A percentile compares a stretch with the other conserved stretches of the same genome.
These are phyloP conservation scores for Psilocybe tampanensis DNA, from an alignment of 768 basidiomycete genomes.

Conservation along the genomic window DNA sequence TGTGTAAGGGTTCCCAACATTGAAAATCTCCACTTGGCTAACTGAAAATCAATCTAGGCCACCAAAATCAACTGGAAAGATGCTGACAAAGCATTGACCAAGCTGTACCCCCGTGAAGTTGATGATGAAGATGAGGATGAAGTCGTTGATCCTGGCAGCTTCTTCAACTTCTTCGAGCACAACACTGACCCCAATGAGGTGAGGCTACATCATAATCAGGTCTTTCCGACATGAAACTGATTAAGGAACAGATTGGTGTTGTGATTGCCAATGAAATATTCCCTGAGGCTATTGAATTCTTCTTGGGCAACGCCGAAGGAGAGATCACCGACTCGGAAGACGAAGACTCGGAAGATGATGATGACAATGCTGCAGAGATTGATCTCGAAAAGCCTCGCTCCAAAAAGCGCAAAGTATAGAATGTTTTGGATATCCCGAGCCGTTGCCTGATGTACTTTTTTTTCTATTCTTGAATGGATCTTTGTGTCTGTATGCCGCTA, in stretches of 20 bases:
- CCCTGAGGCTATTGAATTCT: slow-evolving; percentile 80
- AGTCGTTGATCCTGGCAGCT: slow-evolving; percentile 71
- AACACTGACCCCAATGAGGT: slow-evolving; percentile 70
- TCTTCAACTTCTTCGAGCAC: slow-evolving; percentile 87
- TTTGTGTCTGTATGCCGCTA: slow-evolving; percentile 2
- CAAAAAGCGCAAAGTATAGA: slow-evolving; percentile 72
- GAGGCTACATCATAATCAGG: slow-evolving; percentile 26
- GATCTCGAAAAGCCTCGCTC: slow-evolving; percentile 82
- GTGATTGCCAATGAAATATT: slow-evolving; percentile 78
- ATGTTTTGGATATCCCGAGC: not conserved
- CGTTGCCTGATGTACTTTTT: slow-evolving; percentile 10
- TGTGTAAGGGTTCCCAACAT: slow-evolving; percentile 47
- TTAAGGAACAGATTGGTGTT: slow-evolving; percentile 62
- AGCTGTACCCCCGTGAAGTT: slow-evolving; percentile 68
- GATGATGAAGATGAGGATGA: slow-evolving; percentile 68
- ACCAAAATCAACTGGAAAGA: slow-evolving; percentile 84
- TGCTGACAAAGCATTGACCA: slow-evolving; percentile 72
- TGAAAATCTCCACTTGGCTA: not conserved
- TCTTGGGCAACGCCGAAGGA: slow-evolving; percentile 65
- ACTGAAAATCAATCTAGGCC: slow-evolving; percentile 39
- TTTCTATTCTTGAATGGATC: slow-evolving; percentile 3
- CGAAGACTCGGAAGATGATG: slow-evolving; percentile 65
- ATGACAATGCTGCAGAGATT: slow-evolving; percentile 84
- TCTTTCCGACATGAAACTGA: not conserved
- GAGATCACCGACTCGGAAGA: slow-evolving; percentile 67